Evolutionary conservation across 2,329 filamentous ascomycete genomes (phyloP), one percentile per base, ranked within the genome.

Genomic region (Leptosphaerulina australis): DNA sequence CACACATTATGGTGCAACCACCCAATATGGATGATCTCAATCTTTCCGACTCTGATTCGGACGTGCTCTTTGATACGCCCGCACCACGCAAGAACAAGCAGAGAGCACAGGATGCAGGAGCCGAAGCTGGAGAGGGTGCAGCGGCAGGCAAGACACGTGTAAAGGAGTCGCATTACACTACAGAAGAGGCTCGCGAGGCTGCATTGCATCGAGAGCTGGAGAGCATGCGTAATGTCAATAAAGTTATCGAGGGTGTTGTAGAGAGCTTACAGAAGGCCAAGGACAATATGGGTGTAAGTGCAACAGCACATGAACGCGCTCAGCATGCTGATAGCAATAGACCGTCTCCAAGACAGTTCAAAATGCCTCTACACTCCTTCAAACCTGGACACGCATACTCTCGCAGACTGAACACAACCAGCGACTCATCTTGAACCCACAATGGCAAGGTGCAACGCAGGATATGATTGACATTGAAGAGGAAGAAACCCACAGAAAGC

Each of bases 341-440:
- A 95, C 88, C 18, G 92, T 97, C 26, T 88, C 88, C 44, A 83
- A 83, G 55, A 97, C 94, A 3, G 91, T 97, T 31, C 83, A 83
- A 59, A 93, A 92, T 46, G 91, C 94, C 3, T 95, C 92, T 11
- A 89, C 88, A 1, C 83, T 99, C 11, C 85, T 99, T 24, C 91
- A 95, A 64, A 96, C 92, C 12, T 99, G 93, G 93, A 96, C 91
- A 7, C 87, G 91, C 43, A 97, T 99, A 59, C 83, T 99, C 10
- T 94, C 91, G 5, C 94, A 99, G 74, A 97, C 94, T 4, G 94
- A 99, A 74, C 94, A 99, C 75, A 97, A 96, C 69, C 92, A 97
- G 72, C 86, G 94, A 18, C 79, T 99, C 40, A 87, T 99, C 34
- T 81, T 97, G 35, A 88, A 96, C 67, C 89, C 91, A 2, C 80